These are phyloP conservation scores for Phytophthora ohioensis DNA, from an alignment of 352 stramenopile species.

Conservation along the genomic window DNA sequence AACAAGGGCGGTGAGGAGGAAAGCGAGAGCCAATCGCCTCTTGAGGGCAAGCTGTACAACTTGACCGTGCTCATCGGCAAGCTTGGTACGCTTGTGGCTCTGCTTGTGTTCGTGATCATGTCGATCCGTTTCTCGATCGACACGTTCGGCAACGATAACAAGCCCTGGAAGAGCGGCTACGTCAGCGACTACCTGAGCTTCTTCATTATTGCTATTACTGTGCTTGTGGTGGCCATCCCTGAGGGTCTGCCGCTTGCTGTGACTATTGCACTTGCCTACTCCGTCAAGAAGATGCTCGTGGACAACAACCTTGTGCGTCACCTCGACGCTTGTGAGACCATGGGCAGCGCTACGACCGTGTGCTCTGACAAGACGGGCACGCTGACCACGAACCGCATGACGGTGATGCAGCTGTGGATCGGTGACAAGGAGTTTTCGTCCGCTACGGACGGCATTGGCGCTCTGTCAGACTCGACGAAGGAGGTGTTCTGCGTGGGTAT, in stretches of 20 bases:
- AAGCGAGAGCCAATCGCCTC: slow-evolving; percentile 52
- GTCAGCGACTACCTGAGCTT: slow-evolving; percentile 36
- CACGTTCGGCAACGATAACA: no score
- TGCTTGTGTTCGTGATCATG: no score
- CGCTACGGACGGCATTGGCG: slow-evolving; percentile 31
- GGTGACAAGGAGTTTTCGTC: slow-evolving; percentile 59
- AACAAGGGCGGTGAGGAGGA: slow-evolving; percentile 30
- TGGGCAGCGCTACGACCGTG: slow-evolving; percentile 95
- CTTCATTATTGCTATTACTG: slow-evolving; percentile 83
- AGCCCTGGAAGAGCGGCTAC: no score
- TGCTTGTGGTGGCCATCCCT: slow-evolving; percentile 23
- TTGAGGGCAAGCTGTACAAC: slow-evolving; percentile 43
- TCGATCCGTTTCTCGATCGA: no score
- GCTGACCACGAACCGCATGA: slow-evolving; percentile 98
- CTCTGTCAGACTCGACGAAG: slow-evolving; percentile 46
- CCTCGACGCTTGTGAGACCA: slow-evolving; percentile 89
- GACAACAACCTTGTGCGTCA: slow-evolving; percentile 91
- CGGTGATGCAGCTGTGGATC: slow-evolving; percentile 88
- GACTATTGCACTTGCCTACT: slow-evolving; percentile 96
- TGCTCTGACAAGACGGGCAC: slow-evolving; percentile 96
- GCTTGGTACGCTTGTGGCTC: no score
- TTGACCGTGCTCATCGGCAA: no score
- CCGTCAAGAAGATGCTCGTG: slow-evolving; percentile 89
- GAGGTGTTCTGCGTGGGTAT: slow-evolving; percentile 55
- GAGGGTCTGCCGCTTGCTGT: slow-evolving; percentile 97